Conservation (phyloP, 2,329 filamentous ascomycete genomes). For the Aspergillus piperis region DNA sequence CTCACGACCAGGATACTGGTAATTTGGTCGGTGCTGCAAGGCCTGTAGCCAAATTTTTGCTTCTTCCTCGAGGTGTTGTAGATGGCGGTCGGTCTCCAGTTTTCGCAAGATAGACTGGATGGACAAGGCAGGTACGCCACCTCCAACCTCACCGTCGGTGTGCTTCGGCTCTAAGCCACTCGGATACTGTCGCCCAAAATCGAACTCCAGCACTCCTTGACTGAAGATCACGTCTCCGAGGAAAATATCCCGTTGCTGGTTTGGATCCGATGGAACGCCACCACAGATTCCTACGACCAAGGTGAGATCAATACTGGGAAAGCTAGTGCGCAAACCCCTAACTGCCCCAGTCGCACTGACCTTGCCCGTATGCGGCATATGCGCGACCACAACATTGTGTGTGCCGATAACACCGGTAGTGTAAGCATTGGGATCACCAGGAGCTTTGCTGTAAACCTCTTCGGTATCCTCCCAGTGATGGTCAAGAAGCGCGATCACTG, state of each 20-base stretch:
- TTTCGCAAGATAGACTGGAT: not conserved
- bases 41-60: not conserved
- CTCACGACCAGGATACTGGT: not conserved
- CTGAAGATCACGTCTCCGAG: slow-evolving; percentile 26
- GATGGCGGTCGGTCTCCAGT: not conserved
- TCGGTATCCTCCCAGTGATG: not conserved
- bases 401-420: not conserved
- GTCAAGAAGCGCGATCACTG: slow-evolving; percentile 9
- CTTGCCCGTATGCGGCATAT: slow-evolving; percentile 5
- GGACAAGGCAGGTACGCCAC: not conserved
- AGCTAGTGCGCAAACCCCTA: not conserved
- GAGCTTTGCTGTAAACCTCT: not conserved
- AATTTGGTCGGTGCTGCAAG: not conserved
- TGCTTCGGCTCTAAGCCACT: slow-evolving; percentile 25
- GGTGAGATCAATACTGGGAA: not conserved
- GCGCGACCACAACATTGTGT: slow-evolving; percentile 10
- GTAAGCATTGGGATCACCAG: slow-evolving; percentile 5
- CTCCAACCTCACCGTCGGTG: slow-evolving; percentile 4
- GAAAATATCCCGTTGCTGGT: not conserved
- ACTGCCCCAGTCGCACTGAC: not conserved
- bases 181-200: slow-evolving; percentile 31
- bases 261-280: not conserved
- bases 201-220: slow-evolving; percentile 28
- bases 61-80: not conserved
- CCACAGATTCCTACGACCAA: slow-evolving; percentile 11